Conservation (phyloP, 2,329 filamentous ascomycete genomes). For the Paracoccidioides lutzii region DNA sequence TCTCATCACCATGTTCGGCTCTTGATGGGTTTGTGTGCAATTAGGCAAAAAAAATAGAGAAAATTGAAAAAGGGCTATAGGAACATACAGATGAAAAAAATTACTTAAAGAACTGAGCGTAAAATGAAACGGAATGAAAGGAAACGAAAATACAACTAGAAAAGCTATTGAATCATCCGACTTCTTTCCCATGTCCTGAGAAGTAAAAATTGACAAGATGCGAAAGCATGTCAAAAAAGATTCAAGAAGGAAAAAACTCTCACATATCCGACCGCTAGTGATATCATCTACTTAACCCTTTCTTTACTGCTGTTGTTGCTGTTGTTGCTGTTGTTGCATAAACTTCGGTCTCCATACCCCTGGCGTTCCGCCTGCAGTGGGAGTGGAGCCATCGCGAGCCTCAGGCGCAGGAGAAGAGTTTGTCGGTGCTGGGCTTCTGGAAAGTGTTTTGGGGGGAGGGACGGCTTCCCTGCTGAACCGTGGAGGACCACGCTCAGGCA, state of each 20-base stretch:
- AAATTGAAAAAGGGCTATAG: neutral
- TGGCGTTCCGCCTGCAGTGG: constrained; percentile 4
- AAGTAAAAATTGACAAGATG: neutral
- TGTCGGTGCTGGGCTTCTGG: constrained; percentile 7
- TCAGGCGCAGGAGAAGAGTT: constrained; percentile 8
- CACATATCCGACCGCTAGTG: neutral
- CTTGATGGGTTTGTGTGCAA: neutral
- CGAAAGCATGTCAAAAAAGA: neutral
- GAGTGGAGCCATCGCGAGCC: constrained; percentile 2
- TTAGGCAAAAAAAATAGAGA: neutral
- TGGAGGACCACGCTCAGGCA: neutral
- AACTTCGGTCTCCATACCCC: constrained; percentile 10
- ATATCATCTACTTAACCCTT: neutral
- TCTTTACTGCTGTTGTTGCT: constrained; percentile 4
- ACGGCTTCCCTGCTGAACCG: constrained; percentile 3
- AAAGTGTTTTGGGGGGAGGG: constrained; percentile 3
- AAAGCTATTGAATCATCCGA: neutral
- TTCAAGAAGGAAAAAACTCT: constrained; percentile 1
- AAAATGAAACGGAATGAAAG: neutral
- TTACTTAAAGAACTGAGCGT: neutral
- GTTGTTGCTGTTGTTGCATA: constrained; percentile 9
- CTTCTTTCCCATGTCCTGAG: neutral
- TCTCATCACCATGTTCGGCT: neutral
- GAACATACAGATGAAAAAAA: neutral
- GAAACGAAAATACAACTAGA: neutral